Conservation (phyloP, 805 yeast genomes). For the Saccharomyces paradoxus region DNA sequence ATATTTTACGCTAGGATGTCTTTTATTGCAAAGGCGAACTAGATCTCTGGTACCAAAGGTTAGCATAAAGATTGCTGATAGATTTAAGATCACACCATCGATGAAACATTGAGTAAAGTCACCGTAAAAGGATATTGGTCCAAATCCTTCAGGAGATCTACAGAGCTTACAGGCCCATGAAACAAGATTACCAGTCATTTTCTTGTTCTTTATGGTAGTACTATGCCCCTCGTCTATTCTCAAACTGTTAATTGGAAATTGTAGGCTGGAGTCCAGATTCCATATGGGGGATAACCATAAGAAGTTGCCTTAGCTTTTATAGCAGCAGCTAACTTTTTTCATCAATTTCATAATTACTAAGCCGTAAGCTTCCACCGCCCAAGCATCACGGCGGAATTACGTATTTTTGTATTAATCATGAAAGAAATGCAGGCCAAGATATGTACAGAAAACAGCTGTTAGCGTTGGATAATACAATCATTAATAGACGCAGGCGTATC, state of each 20-base stretch:
- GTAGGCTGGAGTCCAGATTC: background rate
- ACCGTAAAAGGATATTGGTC: slow-evolving; percentile 38
- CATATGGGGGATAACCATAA: background rate
- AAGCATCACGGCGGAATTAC: background rate
- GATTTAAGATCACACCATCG: slow-evolving; percentile 42
- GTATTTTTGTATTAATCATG: background rate
- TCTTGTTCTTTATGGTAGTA: background rate
- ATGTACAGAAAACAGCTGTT: no score
- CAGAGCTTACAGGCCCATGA: slow-evolving; percentile 17
- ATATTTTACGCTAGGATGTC: slow-evolving; percentile 26
- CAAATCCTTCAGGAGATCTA: slow-evolving; percentile 34
- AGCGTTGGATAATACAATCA: no score
- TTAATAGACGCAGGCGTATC: background rate
- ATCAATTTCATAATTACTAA: background rate
- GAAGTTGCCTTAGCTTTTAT: background rate
- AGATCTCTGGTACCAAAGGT: slow-evolving; percentile 36
- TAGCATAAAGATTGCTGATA: slow-evolving; percentile 37
- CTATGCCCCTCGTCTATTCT: background rate
- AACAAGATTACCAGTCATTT: background rate
- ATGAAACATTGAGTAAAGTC: slow-evolving; percentile 57
- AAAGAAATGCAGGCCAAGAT: background rate
- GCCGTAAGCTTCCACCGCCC: background rate
- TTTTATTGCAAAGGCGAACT: slow-evolving; percentile 15
- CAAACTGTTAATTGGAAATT: background rate
- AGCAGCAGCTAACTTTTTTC: background rate